phyloP scores from a whole-genome alignment of 805 yeast species.

The Barnettozyma sucrosica region DNA sequence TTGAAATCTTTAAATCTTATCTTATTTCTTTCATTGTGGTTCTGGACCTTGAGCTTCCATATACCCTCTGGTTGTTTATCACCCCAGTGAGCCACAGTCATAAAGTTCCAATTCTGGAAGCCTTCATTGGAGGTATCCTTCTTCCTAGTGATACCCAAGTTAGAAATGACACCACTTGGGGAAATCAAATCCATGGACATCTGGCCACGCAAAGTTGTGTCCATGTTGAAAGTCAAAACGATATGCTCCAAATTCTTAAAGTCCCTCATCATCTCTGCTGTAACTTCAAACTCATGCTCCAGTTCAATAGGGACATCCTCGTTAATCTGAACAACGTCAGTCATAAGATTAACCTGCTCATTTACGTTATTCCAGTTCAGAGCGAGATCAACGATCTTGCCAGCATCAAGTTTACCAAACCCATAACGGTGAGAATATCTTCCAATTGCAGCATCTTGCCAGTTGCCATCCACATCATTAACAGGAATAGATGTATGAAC shows the following conservation, averaged over 20 bases:
- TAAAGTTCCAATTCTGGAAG: constrained; percentile 80
- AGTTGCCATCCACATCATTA: constrained; percentile 58
- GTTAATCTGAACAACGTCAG: constrained; percentile 28
- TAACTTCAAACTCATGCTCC: constrained; percentile 39
- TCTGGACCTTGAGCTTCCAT: constrained; percentile 71
- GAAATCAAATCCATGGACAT: constrained; percentile 60
- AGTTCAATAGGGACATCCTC: constrained; percentile 22
- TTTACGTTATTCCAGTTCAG: constrained; percentile 76
- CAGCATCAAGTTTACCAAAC: constrained; percentile 87
- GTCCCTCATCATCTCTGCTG: constrained; percentile 47
- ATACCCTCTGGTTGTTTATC: constrained; percentile 76
- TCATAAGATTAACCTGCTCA: constrained; percentile 76
- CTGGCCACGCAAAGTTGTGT: constrained; percentile 61
- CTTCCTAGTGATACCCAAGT: constrained; percentile 63
- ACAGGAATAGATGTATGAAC: constrained; percentile 67
- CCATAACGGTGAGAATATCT: constrained; percentile 84
- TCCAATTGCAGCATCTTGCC: constrained; percentile 67
- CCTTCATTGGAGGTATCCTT: constrained; percentile 55
- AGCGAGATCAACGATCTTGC: constrained; percentile 64
- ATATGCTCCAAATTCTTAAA: constrained; percentile 79
- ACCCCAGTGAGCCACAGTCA: constrained; percentile 99
- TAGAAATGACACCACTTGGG: constrained; percentile 70
- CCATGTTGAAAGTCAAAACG: constrained; percentile 70
- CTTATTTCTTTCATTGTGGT: constrained; percentile 32
- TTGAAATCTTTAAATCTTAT: constrained; percentile 62